Evolutionary conservation across 345 rosid genomes (phyloP).

Genomic region (Ceriops zippeliana): DNA sequence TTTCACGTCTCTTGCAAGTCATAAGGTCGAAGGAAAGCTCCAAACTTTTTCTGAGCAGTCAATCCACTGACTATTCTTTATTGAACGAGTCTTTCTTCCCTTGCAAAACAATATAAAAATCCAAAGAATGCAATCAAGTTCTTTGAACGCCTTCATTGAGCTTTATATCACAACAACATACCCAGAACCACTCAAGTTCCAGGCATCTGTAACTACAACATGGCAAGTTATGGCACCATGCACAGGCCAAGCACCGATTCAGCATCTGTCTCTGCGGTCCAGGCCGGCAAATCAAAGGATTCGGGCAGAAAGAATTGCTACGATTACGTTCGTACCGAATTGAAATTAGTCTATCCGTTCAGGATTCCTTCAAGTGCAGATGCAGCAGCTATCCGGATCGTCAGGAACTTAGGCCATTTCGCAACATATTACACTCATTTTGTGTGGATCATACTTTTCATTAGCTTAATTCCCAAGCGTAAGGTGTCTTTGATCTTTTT

Average conservation of each 20-base stretch:
- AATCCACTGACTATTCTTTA: no score
- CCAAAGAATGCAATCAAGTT: no score
- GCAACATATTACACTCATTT: constrained; percentile 21
- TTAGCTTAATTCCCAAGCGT: constrained; percentile 22
- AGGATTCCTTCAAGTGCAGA: constrained; percentile 18
- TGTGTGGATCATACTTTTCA: constrained; percentile 26
- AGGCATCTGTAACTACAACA: neutral
- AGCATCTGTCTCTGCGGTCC: neutral
- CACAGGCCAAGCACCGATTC: constrained; percentile 8
- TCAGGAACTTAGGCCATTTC: constrained; percentile 21
- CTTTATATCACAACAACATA: no score
- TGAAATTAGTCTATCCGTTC: constrained; percentile 8
- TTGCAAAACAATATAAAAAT: no score
- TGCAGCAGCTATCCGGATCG: constrained; percentile 14
- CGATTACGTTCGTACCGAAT: constrained; percentile 4
- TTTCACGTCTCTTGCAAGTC: no score
- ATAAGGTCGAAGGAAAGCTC: no score
- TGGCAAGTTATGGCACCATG: constrained; percentile 5
- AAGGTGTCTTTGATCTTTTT: constrained; percentile 19
- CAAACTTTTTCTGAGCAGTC: no score
- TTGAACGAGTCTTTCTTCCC: no score
- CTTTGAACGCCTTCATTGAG: no score
- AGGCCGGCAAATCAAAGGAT: neutral
- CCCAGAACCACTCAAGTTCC: no score
- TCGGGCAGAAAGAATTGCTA: neutral